Base-by-base conservation (phyloP, 352 stramenopile species). In the Phytophthora rubi region DNA sequence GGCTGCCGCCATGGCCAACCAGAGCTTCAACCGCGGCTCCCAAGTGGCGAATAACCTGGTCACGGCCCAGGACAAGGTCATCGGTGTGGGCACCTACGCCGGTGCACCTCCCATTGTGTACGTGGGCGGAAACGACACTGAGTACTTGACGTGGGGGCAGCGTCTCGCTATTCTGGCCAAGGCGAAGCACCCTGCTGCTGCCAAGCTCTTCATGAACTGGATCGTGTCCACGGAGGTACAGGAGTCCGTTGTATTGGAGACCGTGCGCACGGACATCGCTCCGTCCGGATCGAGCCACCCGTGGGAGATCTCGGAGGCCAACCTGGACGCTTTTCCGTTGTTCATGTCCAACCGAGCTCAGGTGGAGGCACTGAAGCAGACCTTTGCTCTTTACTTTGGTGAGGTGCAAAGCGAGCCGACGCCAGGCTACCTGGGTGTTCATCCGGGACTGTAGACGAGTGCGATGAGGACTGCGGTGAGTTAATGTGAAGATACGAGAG, bases 341-440 rank as follows among this genome's bases (percentile, higher is more conserved):
- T 88, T 80, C 53, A 86, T 85, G 80, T 65, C 70, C 13, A 73
- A 88, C 62, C 77, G 77, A 39, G 70, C 68, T 9, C 18, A 52
- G 12, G 47, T 81, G 8, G 80, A 88, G 75, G 35, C 62, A 13
- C 62, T 71, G 53, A 69, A 70, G 13, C 8, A 55, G 28, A 88
- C 76, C 8, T 80, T 88, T 23, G 45, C 68, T 15, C 52, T 88
- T 12, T 88, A 82, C 77, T 80, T 88, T 56, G 77, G 75, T 23
- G 77, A 88, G 44, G 78, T 85, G 35, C 70, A 74, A 53, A 77
- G 75, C 52, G 53, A 79, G 63, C 68, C 77, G 42, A 80, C 60
- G 7, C 70, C 70, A 3, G 80, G 80, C 9, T 45, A 30, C 26
- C 64, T 79, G 16, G 80, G 77, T 21, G 59, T 86, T 4, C 59